Evolutionary conservation across 108 stramenopile genomes (phyloP), one percentile per base, ranked within the genome.

Genomic region (Fragilaria radians): DNA sequence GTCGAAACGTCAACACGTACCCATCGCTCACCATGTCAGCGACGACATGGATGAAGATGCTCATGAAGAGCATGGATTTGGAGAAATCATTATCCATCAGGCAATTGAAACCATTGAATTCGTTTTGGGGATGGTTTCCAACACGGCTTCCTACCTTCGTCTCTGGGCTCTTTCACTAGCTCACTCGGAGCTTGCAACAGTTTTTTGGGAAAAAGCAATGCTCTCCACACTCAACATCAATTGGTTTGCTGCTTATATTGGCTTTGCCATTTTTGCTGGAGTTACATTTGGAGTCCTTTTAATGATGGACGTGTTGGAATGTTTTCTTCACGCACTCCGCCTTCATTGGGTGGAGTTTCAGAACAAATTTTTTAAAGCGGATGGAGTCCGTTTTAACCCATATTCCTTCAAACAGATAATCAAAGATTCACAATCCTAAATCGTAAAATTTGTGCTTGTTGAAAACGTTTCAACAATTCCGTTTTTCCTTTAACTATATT

Each of bases 301-400:
- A 45, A 89, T 88, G 78, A 99, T 99, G 98, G 97, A 98, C 70
- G 95, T 97, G 46, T 73, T 99, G 26, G 98, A 99, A 82, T 99
- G 98, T 75, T 98, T 96, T 85, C 91, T 99, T 29, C 98, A 99
- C 71, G 94, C 97, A 0, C 88, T 99, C 52, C 96, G 98, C 65
- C 82, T 99, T 53, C 97, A 97, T 68, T 99, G 98, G 98, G 98
- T 99, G 26, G 98, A 99, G 89, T 99, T 99, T 78, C 97, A 99
- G 78, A 97, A 87, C 80, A 99, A 99, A 82, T 98, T 98, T 65
- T 99, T 83, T 86, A 78, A 87, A 56, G 98, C 93, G 19, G 96
- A 97, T 72, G 96, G 96, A 49, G 71, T 94, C 27, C 85, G 88
- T 32, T 97, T 97, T 70, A 54, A 80, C 32, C 96, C 96, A 28